phyloP scores from a whole-genome alignment of 106 monocot species.

The Iris macrosiphon region DNA sequence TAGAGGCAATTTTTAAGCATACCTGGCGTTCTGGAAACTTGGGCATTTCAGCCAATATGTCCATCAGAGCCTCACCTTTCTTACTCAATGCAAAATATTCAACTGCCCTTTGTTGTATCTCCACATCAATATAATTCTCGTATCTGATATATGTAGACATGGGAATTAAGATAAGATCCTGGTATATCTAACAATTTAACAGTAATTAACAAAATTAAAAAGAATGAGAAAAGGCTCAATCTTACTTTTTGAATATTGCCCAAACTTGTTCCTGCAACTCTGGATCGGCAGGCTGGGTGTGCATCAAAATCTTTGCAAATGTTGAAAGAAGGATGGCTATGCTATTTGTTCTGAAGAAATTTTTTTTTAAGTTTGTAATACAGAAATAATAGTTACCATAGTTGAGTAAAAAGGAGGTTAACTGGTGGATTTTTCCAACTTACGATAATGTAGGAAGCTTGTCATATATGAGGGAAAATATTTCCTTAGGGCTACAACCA shows the following conservation, averaged over 20 bases:
- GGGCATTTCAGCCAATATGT: slow-evolving; percentile 96
- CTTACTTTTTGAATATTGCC: slow-evolving; percentile 90
- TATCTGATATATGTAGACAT: slow-evolving; percentile 69
- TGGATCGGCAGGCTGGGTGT: slow-evolving; percentile 81
- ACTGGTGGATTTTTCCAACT: too few species aligned
- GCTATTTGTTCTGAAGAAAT: slow-evolving; percentile 55
- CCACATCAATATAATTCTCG: slow-evolving; percentile 93
- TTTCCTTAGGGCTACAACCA: slow-evolving; percentile 89
- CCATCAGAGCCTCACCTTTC: slow-evolving; percentile 79
- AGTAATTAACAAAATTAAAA: not conserved
- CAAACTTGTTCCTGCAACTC: slow-evolving; percentile 90
- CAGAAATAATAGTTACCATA: not conserved
- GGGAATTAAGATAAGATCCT: too few species aligned
- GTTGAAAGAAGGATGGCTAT: slow-evolving; percentile 96
- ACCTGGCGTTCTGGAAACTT: slow-evolving; percentile 99
- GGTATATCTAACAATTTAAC: too few species aligned
- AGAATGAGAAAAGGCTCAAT: not conserved
- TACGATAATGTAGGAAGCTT: slow-evolving; percentile 97
- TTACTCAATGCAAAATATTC: slow-evolving; percentile 92
- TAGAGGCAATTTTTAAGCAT: too few species aligned
- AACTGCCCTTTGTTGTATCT: slow-evolving; percentile 98
- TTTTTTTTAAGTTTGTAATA: not conserved
- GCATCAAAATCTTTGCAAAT: slow-evolving; percentile 99
- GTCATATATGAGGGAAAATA: slow-evolving; percentile 82
- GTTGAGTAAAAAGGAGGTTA: too few species aligned